These are phyloP conservation scores for Ceratobasidium sp. DNA, from an alignment of 1,284 basidiomycete genomes.

Conservation along the genomic window DNA sequence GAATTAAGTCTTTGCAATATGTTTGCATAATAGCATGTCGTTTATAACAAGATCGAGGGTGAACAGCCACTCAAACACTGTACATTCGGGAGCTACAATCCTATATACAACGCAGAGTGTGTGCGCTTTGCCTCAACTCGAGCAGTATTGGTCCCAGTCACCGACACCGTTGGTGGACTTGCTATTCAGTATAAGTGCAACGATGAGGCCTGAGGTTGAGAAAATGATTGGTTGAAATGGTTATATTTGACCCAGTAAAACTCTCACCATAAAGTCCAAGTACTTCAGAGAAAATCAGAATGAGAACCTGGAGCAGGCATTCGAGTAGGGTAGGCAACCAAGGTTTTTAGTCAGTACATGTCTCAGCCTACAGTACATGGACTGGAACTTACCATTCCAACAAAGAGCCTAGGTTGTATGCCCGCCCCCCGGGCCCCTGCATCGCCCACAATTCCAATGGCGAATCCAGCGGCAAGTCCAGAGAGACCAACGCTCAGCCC, in stretches of 20 bases:
- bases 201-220: slow-evolving; percentile 70
- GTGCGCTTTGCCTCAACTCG: not conserved
- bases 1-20: no score
- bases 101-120: not conserved
- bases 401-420: slow-evolving; percentile 93
- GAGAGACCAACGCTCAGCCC: slow-evolving; percentile 89
- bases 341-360: not conserved
- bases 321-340: not conserved
- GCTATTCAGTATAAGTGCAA: slow-evolving; percentile 90
- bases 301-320: slow-evolving; percentile 61
- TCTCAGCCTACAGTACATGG: not conserved
- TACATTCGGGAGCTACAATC: no score
- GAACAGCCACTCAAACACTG: no score
- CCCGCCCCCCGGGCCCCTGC: slow-evolving; percentile 91
- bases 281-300: slow-evolving; percentile 82
- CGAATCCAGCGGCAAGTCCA: slow-evolving; percentile 90
- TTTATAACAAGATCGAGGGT: no score
- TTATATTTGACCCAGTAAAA: not conserved
- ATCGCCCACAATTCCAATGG: slow-evolving; percentile 95
- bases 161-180: slow-evolving; percentile 8
- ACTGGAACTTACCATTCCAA: slow-evolving; percentile 71
- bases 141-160: not conserved
- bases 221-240: slow-evolving; percentile 7
- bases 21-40: no score
- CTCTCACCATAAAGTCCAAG: slow-evolving; percentile 73